A percentile compares a stretch with the other conserved stretches of the same genome.
Evolutionary conservation across 306 rosid genomes (phyloP).

Genomic region (Crotalaria pallida): DNA sequence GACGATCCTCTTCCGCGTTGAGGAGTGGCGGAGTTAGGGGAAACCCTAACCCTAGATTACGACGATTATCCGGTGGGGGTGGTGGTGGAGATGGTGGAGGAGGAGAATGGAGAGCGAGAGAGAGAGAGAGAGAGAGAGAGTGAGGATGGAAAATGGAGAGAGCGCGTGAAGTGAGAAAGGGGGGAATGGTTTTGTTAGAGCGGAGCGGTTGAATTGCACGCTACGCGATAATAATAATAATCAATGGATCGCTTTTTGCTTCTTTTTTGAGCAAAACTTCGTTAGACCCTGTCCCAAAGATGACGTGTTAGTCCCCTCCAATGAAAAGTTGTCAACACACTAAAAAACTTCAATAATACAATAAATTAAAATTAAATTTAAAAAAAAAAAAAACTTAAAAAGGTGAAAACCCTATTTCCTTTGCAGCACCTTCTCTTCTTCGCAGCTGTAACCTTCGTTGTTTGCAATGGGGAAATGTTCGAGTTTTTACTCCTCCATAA

Average conservation of each 20-base stretch:
- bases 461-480: too few relatives aligned
- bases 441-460: too few relatives aligned
- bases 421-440: too few relatives aligned
- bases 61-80: slow-evolving; percentile 12
- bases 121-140: background rate
- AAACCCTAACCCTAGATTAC: slow-evolving; percentile 28
- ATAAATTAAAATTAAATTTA: too few relatives aligned
- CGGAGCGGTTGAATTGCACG: slow-evolving; percentile 22
- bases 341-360: too few relatives aligned
- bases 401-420: too few relatives aligned
- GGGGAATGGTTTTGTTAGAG: slow-evolving; percentile 25
- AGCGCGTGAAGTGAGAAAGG: slow-evolving; percentile 49
- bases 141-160: background rate
- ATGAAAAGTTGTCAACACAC: background rate
- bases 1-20: background rate
- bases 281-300: too few relatives aligned
- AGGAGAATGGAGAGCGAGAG: background rate
- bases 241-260: background rate
- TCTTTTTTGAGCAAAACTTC: too few relatives aligned
- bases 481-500: too few relatives aligned
- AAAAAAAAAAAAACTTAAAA: too few relatives aligned
- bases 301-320: too few relatives aligned
- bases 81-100: too few relatives aligned
- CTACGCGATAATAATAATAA: slow-evolving; percentile 9
- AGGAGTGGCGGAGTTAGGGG: slow-evolving; percentile 17